phyloP scores from a whole-genome alignment of 1,284 basidiomycete genomes.

The Ceraceosorus bombacis region DNA sequence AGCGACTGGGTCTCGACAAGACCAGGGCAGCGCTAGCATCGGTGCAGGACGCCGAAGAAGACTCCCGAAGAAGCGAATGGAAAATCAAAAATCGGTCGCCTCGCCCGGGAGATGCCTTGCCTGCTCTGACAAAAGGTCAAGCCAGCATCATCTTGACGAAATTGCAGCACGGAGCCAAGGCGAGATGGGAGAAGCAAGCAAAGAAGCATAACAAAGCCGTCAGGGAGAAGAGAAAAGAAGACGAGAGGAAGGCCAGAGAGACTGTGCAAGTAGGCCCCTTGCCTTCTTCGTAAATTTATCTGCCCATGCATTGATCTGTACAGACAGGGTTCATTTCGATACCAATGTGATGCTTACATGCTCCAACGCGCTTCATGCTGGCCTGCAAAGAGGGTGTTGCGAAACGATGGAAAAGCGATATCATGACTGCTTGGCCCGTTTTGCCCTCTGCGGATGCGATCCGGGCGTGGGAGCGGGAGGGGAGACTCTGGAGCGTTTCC shows the following conservation, averaged over 20 bases:
- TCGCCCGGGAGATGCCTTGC: neutral
- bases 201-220: slow-evolving; percentile 21
- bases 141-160: slow-evolving; percentile 28
- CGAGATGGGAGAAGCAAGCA: slow-evolving; percentile 23
- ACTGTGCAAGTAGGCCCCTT: slow-evolving; percentile 29
- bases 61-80: neutral
- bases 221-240: slow-evolving; percentile 20
- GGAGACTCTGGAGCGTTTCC: too few relatives aligned
- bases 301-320: too few relatives aligned
- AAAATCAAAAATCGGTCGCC: too few relatives aligned
- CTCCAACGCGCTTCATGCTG: too few relatives aligned
- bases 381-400: too few relatives aligned
- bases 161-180: slow-evolving; percentile 27
- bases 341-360: too few relatives aligned
- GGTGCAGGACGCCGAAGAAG: neutral
- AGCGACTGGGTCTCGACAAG: slow-evolving; percentile 51
- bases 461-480: too few relatives aligned
- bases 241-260: slow-evolving; percentile 16
- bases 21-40: neutral
- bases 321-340: too few relatives aligned
- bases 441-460: too few relatives aligned
- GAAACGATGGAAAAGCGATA: too few relatives aligned
- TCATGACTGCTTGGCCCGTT: too few relatives aligned
- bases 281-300: neutral
- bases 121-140: slow-evolving; percentile 30